These are phyloP conservation scores for Tricholoma matsutake DNA, from an alignment of 768 basidiomycete species.

Conservation along the genomic window DNA sequence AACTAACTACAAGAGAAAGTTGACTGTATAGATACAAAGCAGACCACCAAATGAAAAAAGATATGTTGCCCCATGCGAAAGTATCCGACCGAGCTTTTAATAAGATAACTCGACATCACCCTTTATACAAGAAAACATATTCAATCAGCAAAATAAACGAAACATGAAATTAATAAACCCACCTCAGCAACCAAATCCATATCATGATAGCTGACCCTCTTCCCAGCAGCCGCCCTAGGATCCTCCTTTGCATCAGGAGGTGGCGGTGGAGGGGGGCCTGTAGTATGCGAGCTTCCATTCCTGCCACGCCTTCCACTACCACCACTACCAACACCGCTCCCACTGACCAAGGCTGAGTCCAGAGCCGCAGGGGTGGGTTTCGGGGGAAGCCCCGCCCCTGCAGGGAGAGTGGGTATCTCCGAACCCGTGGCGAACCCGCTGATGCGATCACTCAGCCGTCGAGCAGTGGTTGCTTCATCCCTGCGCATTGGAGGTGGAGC, in stretches of 20 bases:
- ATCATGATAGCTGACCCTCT: slow-evolving; percentile 91
- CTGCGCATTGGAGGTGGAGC: slow-evolving; percentile 44
- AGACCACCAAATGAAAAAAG: slow-evolving; percentile 2
- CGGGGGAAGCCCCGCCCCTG: slow-evolving; percentile 73
- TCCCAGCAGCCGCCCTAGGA: slow-evolving; percentile 84
- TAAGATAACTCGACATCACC: slow-evolving; percentile 63
- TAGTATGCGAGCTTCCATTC: slow-evolving; percentile 32
- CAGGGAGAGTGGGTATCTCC: slow-evolving; percentile 46
- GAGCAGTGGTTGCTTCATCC: slow-evolving; percentile 54
- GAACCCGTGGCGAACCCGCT: slow-evolving; percentile 64
- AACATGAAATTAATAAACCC: slow-evolving; percentile 9
- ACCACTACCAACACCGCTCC: slow-evolving; percentile 39
- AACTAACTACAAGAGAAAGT: neutral
- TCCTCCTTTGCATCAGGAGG: slow-evolving; percentile 91
- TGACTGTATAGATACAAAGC: slow-evolving; percentile 5
- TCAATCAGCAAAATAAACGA: slow-evolving; percentile 9
- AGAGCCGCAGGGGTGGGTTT: slow-evolving; percentile 63
- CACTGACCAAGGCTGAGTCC: slow-evolving; percentile 51
- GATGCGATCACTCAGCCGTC: slow-evolving; percentile 77
- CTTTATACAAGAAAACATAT: slow-evolving; percentile 24
- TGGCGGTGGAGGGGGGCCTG: slow-evolving; percentile 69
- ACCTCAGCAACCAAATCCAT: slow-evolving; percentile 91
- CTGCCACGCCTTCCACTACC: slow-evolving; percentile 34
- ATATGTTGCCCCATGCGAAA: neutral
- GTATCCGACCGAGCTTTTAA: slow-evolving; percentile 18